Evolutionary conservation across 1,284 basidiomycete genomes (phyloP).

Genomic region (Fomitopsis palustris): DNA sequence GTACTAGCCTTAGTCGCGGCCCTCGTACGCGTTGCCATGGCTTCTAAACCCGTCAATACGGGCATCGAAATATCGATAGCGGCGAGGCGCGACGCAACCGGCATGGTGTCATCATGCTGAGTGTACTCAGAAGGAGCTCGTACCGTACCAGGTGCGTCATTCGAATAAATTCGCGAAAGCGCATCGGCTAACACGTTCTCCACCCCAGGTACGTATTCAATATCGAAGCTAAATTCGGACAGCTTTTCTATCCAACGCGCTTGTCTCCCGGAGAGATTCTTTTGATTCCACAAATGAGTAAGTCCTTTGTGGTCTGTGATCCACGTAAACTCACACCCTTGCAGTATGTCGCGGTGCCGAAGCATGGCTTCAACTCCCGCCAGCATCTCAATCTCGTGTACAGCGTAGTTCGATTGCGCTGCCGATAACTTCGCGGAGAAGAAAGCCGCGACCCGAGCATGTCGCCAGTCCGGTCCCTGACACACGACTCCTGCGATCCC

Average conservation of each 20-base stretch:
- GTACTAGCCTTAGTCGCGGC: too few species aligned
- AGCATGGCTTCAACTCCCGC: slow-evolving; percentile 28
- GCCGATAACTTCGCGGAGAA: slow-evolving; percentile 28
- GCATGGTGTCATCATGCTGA: not conserved
- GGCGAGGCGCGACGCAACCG: not conserved
- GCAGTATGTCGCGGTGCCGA: slow-evolving; percentile 20
- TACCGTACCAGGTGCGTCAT: slow-evolving; percentile 23
- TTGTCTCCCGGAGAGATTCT: slow-evolving; percentile 20
- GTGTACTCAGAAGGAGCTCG: slow-evolving; percentile 23
- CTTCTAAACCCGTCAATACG: not conserved
- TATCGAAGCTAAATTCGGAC: slow-evolving; percentile 20
- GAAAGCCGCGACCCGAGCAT: slow-evolving; percentile 18
- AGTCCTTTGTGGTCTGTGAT: slow-evolving; percentile 24
- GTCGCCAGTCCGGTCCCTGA: slow-evolving; percentile 8
- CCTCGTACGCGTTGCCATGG: not conserved
- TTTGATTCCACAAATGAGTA: slow-evolving; percentile 19
- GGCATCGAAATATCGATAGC: not conserved
- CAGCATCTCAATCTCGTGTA: slow-evolving; percentile 25
- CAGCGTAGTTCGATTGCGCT: slow-evolving; percentile 18
- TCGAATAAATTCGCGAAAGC: slow-evolving; percentile 31
- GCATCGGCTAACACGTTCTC: slow-evolving; percentile 23
- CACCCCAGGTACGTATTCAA: slow-evolving; percentile 16
- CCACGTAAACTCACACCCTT: slow-evolving; percentile 18
- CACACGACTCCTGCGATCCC: slow-evolving; percentile 18
- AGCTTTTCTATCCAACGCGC: slow-evolving; percentile 20